These are phyloP conservation scores for Eucommia ulmoides DNA, from an alignment of 257 asterid genomes.

Conservation along the genomic window DNA sequence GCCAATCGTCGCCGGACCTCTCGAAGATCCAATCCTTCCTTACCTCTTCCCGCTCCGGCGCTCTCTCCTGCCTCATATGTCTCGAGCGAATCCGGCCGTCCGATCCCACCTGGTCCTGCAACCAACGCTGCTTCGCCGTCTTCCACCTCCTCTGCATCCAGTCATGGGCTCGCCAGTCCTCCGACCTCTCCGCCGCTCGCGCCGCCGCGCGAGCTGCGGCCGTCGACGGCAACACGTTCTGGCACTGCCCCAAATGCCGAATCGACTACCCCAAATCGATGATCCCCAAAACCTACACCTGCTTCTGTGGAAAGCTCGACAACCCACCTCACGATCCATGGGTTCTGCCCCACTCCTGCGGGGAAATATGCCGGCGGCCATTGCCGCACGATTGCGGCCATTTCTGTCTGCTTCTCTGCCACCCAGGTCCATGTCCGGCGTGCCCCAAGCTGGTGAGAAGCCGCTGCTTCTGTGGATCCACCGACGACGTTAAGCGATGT, in stretches of 20 bases:
- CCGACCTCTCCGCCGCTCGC: conserved; percentile 58
- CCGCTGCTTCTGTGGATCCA: conserved; percentile 62
- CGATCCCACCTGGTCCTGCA: conserved; percentile 92
- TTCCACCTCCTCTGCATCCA: conserved; percentile 92
- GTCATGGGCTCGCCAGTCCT: conserved; percentile 82
- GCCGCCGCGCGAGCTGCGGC: conserved; percentile 67
- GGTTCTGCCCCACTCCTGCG: conserved; percentile 93
- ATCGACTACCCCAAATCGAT: conserved; percentile 50
- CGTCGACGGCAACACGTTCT: conserved; percentile 28
- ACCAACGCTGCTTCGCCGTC: conserved; percentile 71
- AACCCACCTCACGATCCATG: conserved; percentile 86
- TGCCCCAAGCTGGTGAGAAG: conserved; percentile 71
- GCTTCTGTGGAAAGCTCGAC: conserved; percentile 73
- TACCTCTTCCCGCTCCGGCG: conserved; percentile 78
- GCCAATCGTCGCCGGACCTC: conserved; percentile 37
- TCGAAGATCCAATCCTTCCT: conserved; percentile 82
- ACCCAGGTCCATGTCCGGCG: conserved; percentile 91
- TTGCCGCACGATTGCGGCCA: conserved; percentile 76
- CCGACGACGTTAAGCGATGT: conserved; percentile 71
- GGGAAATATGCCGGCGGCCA: conserved; percentile 66
- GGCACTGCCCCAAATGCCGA: conserved; percentile 99
- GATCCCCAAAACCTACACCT: conserved; percentile 57
- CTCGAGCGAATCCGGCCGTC: conserved; percentile 77
- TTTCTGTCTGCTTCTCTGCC: conserved; percentile 62
- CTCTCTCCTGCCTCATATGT: conserved; percentile 93